phyloP scores from a whole-genome alignment of 1,284 basidiomycete genomes.

The Naganishia sp. region DNA sequence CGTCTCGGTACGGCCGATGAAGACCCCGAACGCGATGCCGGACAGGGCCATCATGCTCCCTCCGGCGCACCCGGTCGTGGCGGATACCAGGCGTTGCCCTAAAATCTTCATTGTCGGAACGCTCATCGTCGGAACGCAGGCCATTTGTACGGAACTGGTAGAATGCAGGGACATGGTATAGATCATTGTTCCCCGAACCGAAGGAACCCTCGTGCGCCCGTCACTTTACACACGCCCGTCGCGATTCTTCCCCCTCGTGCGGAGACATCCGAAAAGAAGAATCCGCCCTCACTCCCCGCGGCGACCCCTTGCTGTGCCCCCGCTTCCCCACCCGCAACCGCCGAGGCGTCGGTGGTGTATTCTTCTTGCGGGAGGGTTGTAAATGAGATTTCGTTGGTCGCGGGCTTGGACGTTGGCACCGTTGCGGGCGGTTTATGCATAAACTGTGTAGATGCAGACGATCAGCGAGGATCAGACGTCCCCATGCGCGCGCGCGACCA shows the following conservation, averaged over 20 bases:
- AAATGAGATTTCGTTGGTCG: conserved; percentile 22
- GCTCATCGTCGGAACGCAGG: too few species aligned
- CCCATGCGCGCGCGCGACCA: not conserved
- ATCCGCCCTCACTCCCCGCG: conserved; percentile 31
- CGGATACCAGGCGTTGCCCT: conserved; percentile 27
- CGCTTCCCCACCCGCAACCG: not conserved
- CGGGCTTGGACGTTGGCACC: not conserved
- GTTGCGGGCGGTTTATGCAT: conserved; percentile 39
- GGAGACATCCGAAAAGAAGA: conserved; percentile 22
- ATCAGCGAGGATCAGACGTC: conserved; percentile 29
- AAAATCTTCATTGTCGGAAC: not conserved
- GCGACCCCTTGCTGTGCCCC: conserved; percentile 6
- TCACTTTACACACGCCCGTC: conserved; percentile 31
- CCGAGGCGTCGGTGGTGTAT: not conserved
- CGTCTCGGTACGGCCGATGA: conserved; percentile 28
- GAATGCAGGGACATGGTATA: too few species aligned
- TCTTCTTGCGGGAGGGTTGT: conserved; percentile 28
- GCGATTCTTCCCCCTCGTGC: not conserved
- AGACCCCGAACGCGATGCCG: conserved; percentile 20
- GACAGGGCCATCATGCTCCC: conserved; percentile 15
- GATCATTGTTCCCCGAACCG: conserved; percentile 5
- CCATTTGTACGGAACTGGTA: too few species aligned
- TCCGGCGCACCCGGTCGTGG: conserved; percentile 22
- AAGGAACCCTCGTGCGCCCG: conserved; percentile 23
- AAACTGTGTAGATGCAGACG: conserved; percentile 40